Percentiles rank a stretch among this genome's conserved stretches.
Evolutionary conservation across 164 flowering plant genomes (phyloP).

Genomic region (Stephania yunnanensis): DNA sequence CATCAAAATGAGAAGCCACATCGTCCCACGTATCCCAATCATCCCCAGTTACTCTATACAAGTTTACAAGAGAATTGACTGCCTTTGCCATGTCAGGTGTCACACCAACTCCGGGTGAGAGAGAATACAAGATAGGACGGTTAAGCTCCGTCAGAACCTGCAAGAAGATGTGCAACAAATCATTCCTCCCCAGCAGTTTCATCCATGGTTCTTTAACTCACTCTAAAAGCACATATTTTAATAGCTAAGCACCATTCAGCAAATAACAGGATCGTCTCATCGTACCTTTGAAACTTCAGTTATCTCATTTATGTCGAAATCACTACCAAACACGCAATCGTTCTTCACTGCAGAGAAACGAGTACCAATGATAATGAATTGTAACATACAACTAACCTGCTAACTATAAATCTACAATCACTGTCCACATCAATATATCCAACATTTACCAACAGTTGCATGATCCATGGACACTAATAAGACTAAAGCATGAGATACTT

Average conservation of each 20-base stretch:
- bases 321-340: slow-evolving; percentile 92
- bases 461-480: no score
- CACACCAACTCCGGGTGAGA: slow-evolving; percentile 85
- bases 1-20: slow-evolving; percentile 67
- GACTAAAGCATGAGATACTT: background rate
- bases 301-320: slow-evolving; percentile 68
- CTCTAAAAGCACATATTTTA: background rate
- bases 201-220: background rate
- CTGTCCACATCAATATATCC: no score
- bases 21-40: slow-evolving; percentile 94
- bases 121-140: slow-evolving; percentile 65
- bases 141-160: slow-evolving; percentile 59
- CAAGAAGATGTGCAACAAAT: slow-evolving; percentile 13
- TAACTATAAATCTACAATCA: no score
- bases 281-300: slow-evolving; percentile 68
- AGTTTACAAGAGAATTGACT: slow-evolving; percentile 55
- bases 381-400: no score
- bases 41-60: slow-evolving; percentile 90
- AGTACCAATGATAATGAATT: background rate
- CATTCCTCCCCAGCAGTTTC: background rate
- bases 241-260: background rate
- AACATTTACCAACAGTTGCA: no score
- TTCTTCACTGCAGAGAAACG: slow-evolving; percentile 63
- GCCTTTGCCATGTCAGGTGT: slow-evolving; percentile 73
- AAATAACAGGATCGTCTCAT: background rate